phyloP scores from a whole-genome alignment of 106 monocot species.

The Dioscorea dumetorum region DNA sequence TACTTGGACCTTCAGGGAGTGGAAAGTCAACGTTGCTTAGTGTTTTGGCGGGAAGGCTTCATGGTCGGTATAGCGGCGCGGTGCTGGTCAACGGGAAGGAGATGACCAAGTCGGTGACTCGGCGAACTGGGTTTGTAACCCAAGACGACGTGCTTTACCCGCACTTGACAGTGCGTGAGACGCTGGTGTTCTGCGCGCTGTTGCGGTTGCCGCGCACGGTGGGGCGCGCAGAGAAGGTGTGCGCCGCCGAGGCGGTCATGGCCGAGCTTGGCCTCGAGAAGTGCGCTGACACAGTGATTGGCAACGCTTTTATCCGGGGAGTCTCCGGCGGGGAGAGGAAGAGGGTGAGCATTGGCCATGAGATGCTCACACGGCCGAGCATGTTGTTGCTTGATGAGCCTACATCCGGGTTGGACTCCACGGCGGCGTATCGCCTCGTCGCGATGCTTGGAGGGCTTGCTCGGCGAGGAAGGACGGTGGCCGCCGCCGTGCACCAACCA shows the following conservation, averaged over 20 bases:
- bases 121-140: slow-evolving; percentile 52
- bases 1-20: slow-evolving; percentile 86
- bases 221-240: slow-evolving; percentile 27
- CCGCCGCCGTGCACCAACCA: slow-evolving; percentile 80
- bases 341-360: slow-evolving; percentile 76
- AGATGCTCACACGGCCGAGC: slow-evolving; percentile 68
- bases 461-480: slow-evolving; percentile 47
- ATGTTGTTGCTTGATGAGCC: slow-evolving; percentile 87
- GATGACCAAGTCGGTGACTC: slow-evolving; percentile 12
- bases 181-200: slow-evolving; percentile 63
- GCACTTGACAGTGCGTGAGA: slow-evolving; percentile 73
- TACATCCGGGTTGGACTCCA: slow-evolving; percentile 82
- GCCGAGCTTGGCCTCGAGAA: slow-evolving; percentile 58
- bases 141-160: slow-evolving; percentile 89
- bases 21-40: slow-evolving; percentile 79
- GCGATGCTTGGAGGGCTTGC: slow-evolving; percentile 45
- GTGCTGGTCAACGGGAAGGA: slow-evolving; percentile 29
- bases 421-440: slow-evolving; percentile 60
- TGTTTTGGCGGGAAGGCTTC: slow-evolving; percentile 48
- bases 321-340: slow-evolving; percentile 89
- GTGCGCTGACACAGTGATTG: slow-evolving; percentile 60
- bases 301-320: slow-evolving; percentile 55
- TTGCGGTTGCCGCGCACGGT: slow-evolving; percentile 51
- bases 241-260: slow-evolving; percentile 58
- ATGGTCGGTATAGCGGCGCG: slow-evolving; percentile 12